Conservation (phyloP, 208 protist genomes). For the Crithidia expoeki region DNA sequence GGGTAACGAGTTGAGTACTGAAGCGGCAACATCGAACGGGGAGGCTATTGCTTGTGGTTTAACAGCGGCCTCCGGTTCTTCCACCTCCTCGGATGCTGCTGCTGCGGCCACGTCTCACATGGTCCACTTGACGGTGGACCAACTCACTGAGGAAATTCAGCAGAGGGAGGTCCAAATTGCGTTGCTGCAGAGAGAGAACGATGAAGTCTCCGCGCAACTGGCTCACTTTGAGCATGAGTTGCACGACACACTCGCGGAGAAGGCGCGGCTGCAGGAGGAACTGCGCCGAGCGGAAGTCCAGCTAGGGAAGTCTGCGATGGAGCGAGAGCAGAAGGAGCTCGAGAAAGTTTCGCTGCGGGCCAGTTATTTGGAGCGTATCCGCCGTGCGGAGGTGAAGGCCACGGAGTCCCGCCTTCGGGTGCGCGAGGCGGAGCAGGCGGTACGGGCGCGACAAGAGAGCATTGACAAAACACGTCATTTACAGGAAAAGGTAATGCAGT, state of each 20-base stretch:
- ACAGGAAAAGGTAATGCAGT: constrained; percentile 39
- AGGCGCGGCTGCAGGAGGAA: constrained; percentile 47
- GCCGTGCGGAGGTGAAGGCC: constrained; percentile 42
- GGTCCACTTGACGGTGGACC: constrained; percentile 16
- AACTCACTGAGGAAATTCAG: constrained; percentile 34
- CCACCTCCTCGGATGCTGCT: neutral
- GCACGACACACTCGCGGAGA: constrained; percentile 28
- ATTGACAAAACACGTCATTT: constrained; percentile 46
- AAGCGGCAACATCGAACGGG: no score
- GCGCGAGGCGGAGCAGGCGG: constrained; percentile 40
- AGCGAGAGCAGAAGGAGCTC: constrained; percentile 40
- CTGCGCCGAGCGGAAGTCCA: constrained; percentile 40
- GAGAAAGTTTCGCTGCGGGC: constrained; percentile 38
- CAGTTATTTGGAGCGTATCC: constrained; percentile 49
- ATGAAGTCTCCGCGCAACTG: constrained; percentile 38
- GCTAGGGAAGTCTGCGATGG: constrained; percentile 58
- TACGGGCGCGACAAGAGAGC: constrained; percentile 28
- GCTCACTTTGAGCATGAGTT: constrained; percentile 39
- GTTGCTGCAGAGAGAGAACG: constrained; percentile 45
- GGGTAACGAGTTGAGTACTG: neutral
- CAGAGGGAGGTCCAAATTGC: constrained; percentile 30
- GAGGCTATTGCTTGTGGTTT: no score
- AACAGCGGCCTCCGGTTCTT: neutral
- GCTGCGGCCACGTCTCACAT: neutral
- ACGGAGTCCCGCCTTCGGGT: constrained; percentile 47